Percentiles rank a stretch among this genome's conserved stretches.
Evolutionary conservation across 2,329 filamentous ascomycete genomes (phyloP).

Genomic region (Sclerotinia trifoliorum): DNA sequence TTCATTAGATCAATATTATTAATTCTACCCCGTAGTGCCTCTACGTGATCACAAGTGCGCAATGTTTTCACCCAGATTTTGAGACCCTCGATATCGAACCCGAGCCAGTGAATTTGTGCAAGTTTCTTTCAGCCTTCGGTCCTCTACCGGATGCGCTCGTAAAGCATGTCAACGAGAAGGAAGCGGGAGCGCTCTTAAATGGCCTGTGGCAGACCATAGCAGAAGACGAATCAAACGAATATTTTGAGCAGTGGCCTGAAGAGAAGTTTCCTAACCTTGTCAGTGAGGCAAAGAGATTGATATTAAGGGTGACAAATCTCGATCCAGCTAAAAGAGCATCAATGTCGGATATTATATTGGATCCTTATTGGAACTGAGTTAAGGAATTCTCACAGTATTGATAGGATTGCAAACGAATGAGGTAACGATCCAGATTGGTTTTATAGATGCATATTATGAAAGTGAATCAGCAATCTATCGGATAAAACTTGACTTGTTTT

Average conservation of each 20-base stretch:
- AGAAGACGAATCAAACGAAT: background rate
- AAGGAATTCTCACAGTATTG: background rate
- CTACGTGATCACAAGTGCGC: constrained; percentile 33
- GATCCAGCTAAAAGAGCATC: constrained; percentile 36
- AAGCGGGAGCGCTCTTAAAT: constrained; percentile 31
- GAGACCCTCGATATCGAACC: constrained; percentile 32
- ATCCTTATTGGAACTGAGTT: constrained; percentile 24
- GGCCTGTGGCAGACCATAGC: constrained; percentile 15
- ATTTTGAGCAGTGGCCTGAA: constrained; percentile 37
- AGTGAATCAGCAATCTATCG: too few relatives aligned
- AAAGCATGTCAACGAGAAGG: constrained; percentile 33
- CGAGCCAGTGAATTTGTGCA: constrained; percentile 36
- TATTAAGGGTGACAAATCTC: constrained; percentile 39
- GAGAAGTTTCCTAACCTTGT: constrained; percentile 39
- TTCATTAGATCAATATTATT: constrained; percentile 8
- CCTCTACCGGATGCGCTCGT: constrained; percentile 36
- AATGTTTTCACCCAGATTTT: constrained; percentile 36
- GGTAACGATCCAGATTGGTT: too few relatives aligned
- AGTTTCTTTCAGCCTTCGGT: constrained; percentile 38
- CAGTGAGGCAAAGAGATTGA: constrained; percentile 36
- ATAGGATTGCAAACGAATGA: too few relatives aligned
- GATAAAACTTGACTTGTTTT: too few relatives aligned
- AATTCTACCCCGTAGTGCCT: constrained; percentile 27
- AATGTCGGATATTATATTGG: constrained; percentile 24
- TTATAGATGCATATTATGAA: too few relatives aligned